Percentiles rank a stretch among this genome's conserved stretches.
These are phyloP conservation scores for Brassica rapa DNA, from an alignment of 345 rosid species.

Conservation along the genomic window DNA sequence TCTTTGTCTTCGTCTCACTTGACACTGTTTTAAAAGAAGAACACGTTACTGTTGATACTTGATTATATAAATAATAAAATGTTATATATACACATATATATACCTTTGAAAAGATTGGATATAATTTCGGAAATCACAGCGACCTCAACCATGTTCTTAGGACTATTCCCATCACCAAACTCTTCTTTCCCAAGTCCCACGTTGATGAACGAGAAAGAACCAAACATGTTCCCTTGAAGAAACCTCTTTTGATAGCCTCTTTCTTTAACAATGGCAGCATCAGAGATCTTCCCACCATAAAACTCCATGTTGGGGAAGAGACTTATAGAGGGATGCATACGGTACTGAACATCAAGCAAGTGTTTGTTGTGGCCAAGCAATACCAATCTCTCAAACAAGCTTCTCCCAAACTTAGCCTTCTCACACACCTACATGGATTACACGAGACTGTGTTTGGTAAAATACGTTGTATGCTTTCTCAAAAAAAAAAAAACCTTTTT, in stretches of 20 bases:
- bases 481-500: neutral
- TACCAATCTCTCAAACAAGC: constrained; percentile 67
- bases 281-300: constrained; percentile 45
- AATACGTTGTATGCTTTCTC: neutral
- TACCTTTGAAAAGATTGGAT: constrained; percentile 43
- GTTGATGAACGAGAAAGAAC: constrained; percentile 50
- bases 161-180: constrained; percentile 32
- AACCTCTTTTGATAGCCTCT: constrained; percentile 25
- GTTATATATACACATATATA: neutral
- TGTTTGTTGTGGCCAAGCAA: constrained; percentile 50
- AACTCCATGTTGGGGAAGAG: constrained; percentile 54
- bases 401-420: constrained; percentile 54
- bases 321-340: constrained; percentile 79
- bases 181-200: constrained; percentile 40
- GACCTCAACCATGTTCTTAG: constrained; percentile 46
- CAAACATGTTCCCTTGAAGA: constrained; percentile 46
- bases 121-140: constrained; percentile 38
- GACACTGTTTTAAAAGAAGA: neutral
- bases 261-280: constrained; percentile 46
- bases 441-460: neutral
- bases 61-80: neutral
- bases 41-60: neutral
- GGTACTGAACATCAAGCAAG: constrained; percentile 55
- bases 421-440: constrained; percentile 38
- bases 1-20: constrained; percentile 20